phyloP scores from a whole-genome alignment of 768 basidiomycete genomes.

The Peribolospora kevripleyi region DNA sequence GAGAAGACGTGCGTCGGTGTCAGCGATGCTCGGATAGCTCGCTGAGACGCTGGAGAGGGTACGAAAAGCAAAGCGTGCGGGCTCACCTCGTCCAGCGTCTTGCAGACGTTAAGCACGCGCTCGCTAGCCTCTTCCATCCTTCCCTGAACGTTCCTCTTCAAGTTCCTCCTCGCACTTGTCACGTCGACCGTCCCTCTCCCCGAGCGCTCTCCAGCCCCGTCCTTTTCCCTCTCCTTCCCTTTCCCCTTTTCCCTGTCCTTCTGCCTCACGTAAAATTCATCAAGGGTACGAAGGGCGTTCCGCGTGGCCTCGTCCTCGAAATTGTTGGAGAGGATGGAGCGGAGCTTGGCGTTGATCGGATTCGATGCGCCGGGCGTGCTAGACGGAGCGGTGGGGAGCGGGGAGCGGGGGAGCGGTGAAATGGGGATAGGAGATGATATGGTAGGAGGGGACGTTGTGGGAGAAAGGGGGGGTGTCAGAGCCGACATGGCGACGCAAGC shows the following conservation, averaged over 20 bases:
- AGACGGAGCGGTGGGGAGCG: too few species aligned
- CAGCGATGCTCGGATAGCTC: not conserved
- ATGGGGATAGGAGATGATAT: too few species aligned
- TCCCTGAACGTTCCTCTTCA: conserved; percentile 62
- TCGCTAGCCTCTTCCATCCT: conserved; percentile 58
- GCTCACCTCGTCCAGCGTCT: conserved; percentile 72
- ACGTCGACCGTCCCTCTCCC: conserved; percentile 22
- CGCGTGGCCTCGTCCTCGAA: conserved; percentile 10
- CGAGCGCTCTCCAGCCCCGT: not conserved
- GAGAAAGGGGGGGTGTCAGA: too few species aligned
- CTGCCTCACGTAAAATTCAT: conserved; percentile 4
- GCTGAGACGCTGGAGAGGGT: too few species aligned
- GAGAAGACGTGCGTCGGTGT: not conserved
- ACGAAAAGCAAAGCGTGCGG: too few species aligned
- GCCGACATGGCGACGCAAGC: too few species aligned
- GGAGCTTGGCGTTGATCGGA: conserved; percentile 10
- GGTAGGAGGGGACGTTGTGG: too few species aligned
- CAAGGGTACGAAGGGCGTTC: conserved; percentile 12
- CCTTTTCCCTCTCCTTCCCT: not conserved
- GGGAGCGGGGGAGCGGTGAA: too few species aligned
- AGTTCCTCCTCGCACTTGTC: conserved; percentile 45
- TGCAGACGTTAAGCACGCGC: conserved; percentile 59
- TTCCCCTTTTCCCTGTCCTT: not conserved
- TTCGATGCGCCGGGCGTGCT: not conserved
- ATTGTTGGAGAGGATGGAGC: conserved; percentile 10